Percentiles rank a stretch among this genome's conserved stretches.
Evolutionary conservation across 139 green algal genomes (phyloP).

Genomic region (Eudorina sp.): DNA sequence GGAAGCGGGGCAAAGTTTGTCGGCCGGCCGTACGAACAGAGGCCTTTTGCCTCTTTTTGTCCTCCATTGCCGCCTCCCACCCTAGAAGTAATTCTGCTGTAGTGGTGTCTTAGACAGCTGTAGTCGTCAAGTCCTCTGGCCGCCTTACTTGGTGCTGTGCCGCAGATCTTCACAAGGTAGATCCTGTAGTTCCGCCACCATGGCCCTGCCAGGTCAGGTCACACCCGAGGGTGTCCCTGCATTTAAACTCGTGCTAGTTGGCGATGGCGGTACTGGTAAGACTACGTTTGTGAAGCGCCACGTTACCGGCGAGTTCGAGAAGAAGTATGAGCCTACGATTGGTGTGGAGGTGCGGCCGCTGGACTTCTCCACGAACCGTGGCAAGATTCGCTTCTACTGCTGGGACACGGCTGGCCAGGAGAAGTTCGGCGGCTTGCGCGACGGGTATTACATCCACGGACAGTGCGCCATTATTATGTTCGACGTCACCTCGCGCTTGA

Average conservation of each 20-base stretch:
- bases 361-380: slow-evolving; percentile 98
- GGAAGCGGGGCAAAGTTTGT: no score
- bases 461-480: slow-evolving; percentile 99
- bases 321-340: slow-evolving; percentile 99
- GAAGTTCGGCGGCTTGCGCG: slow-evolving; percentile 98
- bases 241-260: slow-evolving; percentile 99
- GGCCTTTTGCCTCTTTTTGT: no score
- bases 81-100: no score
- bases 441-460: slow-evolving; percentile 99
- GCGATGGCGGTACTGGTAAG: slow-evolving; percentile 97
- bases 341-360: slow-evolving; percentile 99
- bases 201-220: slow-evolving; percentile 80
- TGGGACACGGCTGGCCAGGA: slow-evolving; percentile 99
- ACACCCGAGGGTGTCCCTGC: slow-evolving; percentile 85
- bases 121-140: no score
- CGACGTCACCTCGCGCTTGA: slow-evolving; percentile 98
- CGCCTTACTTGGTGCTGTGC: no score
- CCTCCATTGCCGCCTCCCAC: no score
- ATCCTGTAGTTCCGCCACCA: slow-evolving; percentile 24
- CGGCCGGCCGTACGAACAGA: no score
- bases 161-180: slow-evolving; percentile 15
- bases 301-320: slow-evolving; percentile 99
- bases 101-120: no score
- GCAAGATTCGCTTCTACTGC: slow-evolving; percentile 98
- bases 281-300: slow-evolving; percentile 99